Evolutionary conservation across 768 basidiomycete genomes (phyloP).

Genomic region (Termitomyces sp.): DNA sequence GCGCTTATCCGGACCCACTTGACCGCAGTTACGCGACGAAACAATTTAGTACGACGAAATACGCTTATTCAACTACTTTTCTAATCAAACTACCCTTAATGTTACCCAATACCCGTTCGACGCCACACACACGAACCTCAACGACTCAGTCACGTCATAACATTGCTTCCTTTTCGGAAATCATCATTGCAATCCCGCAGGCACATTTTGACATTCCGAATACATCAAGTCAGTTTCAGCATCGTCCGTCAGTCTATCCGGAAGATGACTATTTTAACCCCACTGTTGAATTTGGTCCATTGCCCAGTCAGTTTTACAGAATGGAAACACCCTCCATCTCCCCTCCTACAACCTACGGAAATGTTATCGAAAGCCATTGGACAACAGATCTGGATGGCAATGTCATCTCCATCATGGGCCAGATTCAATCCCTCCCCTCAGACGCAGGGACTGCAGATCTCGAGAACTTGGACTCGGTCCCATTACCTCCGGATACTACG

Average conservation of each 20-base stretch:
- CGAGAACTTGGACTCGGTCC: not conserved
- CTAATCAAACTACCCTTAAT: not conserved
- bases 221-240: not conserved
- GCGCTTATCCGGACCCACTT: not conserved
- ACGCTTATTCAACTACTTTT: not conserved
- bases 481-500: not conserved
- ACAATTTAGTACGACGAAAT: constrained; percentile 1
- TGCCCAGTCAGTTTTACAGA: not conserved
- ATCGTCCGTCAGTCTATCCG: not conserved
- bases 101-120: not conserved
- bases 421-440: constrained; percentile 1
- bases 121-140: constrained; percentile 2
- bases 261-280: not conserved
- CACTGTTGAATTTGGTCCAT: not conserved
- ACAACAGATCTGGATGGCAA: not conserved
- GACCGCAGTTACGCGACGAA: not conserved
- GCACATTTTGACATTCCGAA: not conserved
- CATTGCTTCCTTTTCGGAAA: not conserved
- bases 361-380: not conserved
- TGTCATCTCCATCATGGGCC: not conserved
- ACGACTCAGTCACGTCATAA: constrained; percentile 3
- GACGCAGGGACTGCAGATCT: constrained; percentile 5
- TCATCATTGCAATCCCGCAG: not conserved
- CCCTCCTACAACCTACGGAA: not conserved
- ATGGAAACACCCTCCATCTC: not conserved